Evolutionary conservation across 306 rosid genomes (phyloP).

Genomic region (Fragaria nilgerrensis): DNA sequence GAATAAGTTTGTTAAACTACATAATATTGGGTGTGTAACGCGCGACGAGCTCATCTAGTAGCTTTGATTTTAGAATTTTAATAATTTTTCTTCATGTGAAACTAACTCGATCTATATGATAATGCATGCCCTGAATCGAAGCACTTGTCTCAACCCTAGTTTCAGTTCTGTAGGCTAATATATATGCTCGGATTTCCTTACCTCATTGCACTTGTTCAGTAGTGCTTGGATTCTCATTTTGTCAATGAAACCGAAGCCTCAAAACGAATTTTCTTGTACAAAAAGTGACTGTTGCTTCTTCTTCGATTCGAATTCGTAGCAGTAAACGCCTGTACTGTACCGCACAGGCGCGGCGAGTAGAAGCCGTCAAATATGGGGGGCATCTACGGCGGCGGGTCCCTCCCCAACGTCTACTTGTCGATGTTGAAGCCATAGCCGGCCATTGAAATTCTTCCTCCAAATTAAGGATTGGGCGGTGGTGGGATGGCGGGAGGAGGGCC

Average conservation of each 20-base stretch:
- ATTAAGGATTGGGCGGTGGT: slow-evolving; percentile 28
- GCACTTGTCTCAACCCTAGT: too few relatives aligned
- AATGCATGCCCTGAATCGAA: too few relatives aligned
- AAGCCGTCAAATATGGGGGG: slow-evolving; percentile 26
- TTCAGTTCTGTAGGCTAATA: too few relatives aligned
- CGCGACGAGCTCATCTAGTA: too few relatives aligned
- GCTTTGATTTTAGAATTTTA: too few relatives aligned
- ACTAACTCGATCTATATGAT: too few relatives aligned
- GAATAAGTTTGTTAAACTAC: too few relatives aligned
- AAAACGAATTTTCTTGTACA: background rate
- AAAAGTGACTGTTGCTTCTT: background rate
- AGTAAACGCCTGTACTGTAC: background rate
- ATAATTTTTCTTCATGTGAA: too few relatives aligned
- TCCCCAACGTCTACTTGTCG: background rate
- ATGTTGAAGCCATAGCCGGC: slow-evolving; percentile 7
- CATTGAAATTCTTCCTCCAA: background rate
- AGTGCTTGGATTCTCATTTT: too few relatives aligned
- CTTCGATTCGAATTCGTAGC: background rate
- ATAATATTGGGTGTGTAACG: too few relatives aligned
- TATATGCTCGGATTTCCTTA: background rate
- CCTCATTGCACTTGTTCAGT: background rate
- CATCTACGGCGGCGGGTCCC: slow-evolving; percentile 3
- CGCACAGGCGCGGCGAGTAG: slow-evolving; percentile 14
- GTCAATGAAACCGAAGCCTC: too few relatives aligned
- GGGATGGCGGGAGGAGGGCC: slow-evolving; percentile 6